A percentile compares a stretch with the other conserved stretches of the same genome.
Conservation (phyloP, 345 rosid genomes). For the Rhodamnia argentea region DNA sequence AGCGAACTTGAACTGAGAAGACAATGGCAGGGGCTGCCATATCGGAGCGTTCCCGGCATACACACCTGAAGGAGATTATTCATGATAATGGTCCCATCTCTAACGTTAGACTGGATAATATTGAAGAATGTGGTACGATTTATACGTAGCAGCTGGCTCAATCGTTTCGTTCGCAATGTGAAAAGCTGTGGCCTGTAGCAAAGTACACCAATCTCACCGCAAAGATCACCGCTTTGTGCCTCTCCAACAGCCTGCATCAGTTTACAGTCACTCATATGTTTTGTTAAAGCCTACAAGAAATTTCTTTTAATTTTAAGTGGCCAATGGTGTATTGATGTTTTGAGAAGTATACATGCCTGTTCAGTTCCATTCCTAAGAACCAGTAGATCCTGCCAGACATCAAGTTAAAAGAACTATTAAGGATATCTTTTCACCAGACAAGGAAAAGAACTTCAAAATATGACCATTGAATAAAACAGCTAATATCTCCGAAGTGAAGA, state of each 20-base stretch:
- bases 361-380: slow-evolving; percentile 33
- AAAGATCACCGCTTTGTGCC: slow-evolving; percentile 4
- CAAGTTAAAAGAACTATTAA: not conserved
- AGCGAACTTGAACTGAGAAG: not conserved
- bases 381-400: slow-evolving; percentile 39
- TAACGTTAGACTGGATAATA: slow-evolving; percentile 10
- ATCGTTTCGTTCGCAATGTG: slow-evolving; percentile 12
- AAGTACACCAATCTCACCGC: slow-evolving; percentile 13
- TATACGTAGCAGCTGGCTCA: slow-evolving; percentile 11
- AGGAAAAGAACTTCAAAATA: not conserved
- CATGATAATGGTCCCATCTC: slow-evolving; percentile 7
- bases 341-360: slow-evolving; percentile 14
- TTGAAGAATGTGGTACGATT: slow-evolving; percentile 10
- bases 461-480: not conserved
- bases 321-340: not conserved
- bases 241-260: slow-evolving; percentile 10
- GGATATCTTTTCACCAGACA: not conserved
- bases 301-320: not conserved
- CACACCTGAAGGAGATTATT: slow-evolving; percentile 11
- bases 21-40: not conserved
- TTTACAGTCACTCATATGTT: not conserved
- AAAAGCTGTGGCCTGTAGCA: slow-evolving; percentile 15
- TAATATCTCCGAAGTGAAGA: not conserved
- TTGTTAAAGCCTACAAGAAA: not conserved
- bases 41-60: not conserved